Percentiles rank a stretch among this genome's conserved stretches.
phyloP scores from a whole-genome alignment of 2,329 filamentous ascomycete species.

The Aspergillus nomiae region DNA sequence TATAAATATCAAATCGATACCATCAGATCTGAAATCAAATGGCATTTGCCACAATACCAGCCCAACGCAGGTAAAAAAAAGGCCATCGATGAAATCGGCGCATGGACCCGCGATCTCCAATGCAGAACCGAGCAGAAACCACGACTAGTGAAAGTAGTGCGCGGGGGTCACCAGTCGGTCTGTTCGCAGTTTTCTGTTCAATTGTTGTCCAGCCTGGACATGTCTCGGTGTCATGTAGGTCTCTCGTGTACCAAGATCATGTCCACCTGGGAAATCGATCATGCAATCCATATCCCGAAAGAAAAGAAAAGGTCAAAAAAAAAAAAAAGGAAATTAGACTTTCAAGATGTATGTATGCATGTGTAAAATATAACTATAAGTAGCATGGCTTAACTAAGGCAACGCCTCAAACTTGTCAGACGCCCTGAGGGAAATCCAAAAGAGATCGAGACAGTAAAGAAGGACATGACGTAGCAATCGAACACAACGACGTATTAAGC shows the following conservation, averaged over 20 bases:
- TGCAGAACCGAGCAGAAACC: conserved; percentile 7
- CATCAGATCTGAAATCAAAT: background rate
- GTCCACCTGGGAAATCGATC: background rate
- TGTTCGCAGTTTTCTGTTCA: conserved; percentile 2
- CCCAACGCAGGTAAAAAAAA: background rate
- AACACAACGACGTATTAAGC: background rate
- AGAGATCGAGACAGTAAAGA: background rate
- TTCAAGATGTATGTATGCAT: background rate
- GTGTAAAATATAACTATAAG: background rate
- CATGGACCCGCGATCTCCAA: conserved; percentile 11
- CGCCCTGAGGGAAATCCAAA: background rate
- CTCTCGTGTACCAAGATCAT: conserved; percentile 2
- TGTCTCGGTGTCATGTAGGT: background rate
- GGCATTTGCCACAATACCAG: background rate
- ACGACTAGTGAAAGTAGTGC: conserved; percentile 5
- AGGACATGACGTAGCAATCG: background rate
- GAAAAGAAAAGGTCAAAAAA: background rate
- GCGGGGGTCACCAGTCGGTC: conserved; percentile 11
- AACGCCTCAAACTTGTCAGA: background rate
- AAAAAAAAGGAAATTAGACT: background rate
- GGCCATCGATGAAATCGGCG: background rate
- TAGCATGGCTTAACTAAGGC: background rate
- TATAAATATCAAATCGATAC: background rate
- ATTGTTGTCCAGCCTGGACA: background rate
- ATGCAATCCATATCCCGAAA: background rate